Conservation (phyloP, 805 yeast genomes). For the Starmerella sirachaensis region DNA sequence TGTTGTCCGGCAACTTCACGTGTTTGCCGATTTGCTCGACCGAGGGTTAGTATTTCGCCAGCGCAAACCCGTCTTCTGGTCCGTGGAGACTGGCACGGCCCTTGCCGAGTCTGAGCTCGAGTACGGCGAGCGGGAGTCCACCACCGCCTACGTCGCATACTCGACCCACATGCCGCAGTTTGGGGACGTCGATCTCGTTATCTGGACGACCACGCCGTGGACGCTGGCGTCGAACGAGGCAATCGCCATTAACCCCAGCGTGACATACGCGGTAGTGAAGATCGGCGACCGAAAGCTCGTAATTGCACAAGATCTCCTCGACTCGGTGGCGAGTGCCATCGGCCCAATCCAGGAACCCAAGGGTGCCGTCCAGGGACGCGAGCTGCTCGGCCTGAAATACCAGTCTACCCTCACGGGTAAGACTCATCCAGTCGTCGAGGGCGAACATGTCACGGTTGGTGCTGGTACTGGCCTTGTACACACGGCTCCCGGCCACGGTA, state of each 20-base stretch:
- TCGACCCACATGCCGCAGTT: constrained; percentile 7
- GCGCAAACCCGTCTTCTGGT: constrained; percentile 95
- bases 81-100: constrained; percentile 86
- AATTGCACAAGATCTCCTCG: constrained; percentile 44
- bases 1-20: constrained; percentile 61
- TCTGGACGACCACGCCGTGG: constrained; percentile 99
- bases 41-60: constrained; percentile 67
- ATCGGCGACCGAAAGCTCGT: constrained; percentile 36
- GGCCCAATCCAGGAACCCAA: constrained; percentile 15
- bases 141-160: constrained; percentile 14
- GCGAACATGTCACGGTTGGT: constrained; percentile 63
- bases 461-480: constrained; percentile 96
- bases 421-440: constrained; percentile 55
- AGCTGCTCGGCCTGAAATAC: constrained; percentile 37
- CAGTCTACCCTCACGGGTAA: constrained; percentile 41
- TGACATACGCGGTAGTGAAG: constrained; percentile 45
- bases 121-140: constrained; percentile 46
- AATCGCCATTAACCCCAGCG: constrained; percentile 50
- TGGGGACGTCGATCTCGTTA: constrained; percentile 25
- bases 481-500: constrained; percentile 96
- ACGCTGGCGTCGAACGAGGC: constrained; percentile 83
- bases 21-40: constrained; percentile 54
- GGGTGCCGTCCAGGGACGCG: constrained; percentile 33
- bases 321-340: constrained; percentile 25
- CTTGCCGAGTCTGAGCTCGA: constrained; percentile 94